A percentile compares a stretch with the other conserved stretches of the same genome.
phyloP scores from a whole-genome alignment of 306 rosid species.

The Quercus aquifolioides region DNA sequence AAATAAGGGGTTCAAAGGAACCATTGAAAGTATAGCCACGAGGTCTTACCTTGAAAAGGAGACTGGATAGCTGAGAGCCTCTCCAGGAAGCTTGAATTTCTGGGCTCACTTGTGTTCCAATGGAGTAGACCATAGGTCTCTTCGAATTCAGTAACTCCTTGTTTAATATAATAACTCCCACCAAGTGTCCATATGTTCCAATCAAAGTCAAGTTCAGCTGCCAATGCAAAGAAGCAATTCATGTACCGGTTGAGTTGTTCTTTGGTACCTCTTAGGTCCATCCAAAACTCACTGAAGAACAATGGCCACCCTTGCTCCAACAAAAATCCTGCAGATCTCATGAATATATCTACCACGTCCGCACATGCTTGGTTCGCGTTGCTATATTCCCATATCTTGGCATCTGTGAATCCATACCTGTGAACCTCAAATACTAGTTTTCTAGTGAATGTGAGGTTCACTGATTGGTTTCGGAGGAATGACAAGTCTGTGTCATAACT shows the following conservation, averaged over 20 bases:
- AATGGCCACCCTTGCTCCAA: slow-evolving; percentile 68
- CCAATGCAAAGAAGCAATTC: slow-evolving; percentile 56
- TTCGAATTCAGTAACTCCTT: slow-evolving; percentile 63
- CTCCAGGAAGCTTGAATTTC: slow-evolving; percentile 48
- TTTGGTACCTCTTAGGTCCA: slow-evolving; percentile 68
- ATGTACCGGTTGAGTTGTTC: slow-evolving; percentile 76
- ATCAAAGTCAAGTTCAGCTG: slow-evolving; percentile 74
- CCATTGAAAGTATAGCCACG: too few species aligned
- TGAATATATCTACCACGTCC: slow-evolving; percentile 36
- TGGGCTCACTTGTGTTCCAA: slow-evolving; percentile 46
- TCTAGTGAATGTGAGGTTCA: slow-evolving; percentile 47
- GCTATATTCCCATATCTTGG: slow-evolving; percentile 55
- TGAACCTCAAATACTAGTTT: slow-evolving; percentile 73
- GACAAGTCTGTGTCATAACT: slow-evolving; percentile 63
- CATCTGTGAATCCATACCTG: slow-evolving; percentile 74
- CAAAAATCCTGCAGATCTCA: slow-evolving; percentile 49
- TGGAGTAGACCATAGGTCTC: slow-evolving; percentile 65
- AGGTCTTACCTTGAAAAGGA: slow-evolving; percentile 66
- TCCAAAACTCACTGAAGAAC: slow-evolving; percentile 77
- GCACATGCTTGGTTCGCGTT: slow-evolving; percentile 86
- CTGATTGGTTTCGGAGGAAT: slow-evolving; percentile 36
- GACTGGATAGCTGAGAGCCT: slow-evolving; percentile 58
- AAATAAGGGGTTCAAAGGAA: too few species aligned
- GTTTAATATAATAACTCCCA: slow-evolving; percentile 74
- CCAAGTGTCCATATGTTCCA: slow-evolving; percentile 81